Percentiles rank a stretch among this genome's conserved stretches.
phyloP scores from a whole-genome alignment of 345 rosid genomes.

The Noccaea bulbosa region DNA sequence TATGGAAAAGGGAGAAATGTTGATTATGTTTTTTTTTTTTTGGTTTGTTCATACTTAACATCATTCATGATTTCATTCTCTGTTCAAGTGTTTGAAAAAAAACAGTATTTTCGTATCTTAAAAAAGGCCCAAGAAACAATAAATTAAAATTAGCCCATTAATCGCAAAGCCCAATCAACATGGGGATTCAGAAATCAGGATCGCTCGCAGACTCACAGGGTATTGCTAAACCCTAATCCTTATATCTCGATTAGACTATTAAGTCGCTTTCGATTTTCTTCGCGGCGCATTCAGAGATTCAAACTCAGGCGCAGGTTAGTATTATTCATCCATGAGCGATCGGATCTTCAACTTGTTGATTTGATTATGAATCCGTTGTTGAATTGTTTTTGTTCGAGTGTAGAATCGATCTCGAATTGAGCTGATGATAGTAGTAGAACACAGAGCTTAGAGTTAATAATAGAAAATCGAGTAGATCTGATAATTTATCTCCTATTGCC shows the following conservation, averaged over 20 bases:
- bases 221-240: slow-evolving; percentile 23
- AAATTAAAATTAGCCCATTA: no score
- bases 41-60: no score
- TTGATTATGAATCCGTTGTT: not conserved
- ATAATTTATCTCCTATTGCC: not conserved
- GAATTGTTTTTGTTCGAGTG: not conserved
- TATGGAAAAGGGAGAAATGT: no score
- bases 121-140: no score
- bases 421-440: not conserved
- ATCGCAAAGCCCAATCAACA: no score
- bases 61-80: no score
- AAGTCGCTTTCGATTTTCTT: not conserved
- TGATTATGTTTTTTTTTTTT: no score
- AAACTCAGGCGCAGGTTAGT: slow-evolving; percentile 20
- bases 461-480: not conserved
- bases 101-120: no score
- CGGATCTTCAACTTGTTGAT: not conserved
- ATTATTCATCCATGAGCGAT: not conserved
- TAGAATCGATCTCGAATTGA: not conserved
- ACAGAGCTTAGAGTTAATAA: not conserved
- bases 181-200: no score
- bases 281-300: slow-evolving; percentile 18
- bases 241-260: not conserved
- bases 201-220: not conserved
- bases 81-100: no score